Percentiles rank a stretch among this genome's conserved stretches.
phyloP scores from a whole-genome alignment of 1,284 basidiomycete genomes.

The Apiotrichum mycotoxinovorans region DNA sequence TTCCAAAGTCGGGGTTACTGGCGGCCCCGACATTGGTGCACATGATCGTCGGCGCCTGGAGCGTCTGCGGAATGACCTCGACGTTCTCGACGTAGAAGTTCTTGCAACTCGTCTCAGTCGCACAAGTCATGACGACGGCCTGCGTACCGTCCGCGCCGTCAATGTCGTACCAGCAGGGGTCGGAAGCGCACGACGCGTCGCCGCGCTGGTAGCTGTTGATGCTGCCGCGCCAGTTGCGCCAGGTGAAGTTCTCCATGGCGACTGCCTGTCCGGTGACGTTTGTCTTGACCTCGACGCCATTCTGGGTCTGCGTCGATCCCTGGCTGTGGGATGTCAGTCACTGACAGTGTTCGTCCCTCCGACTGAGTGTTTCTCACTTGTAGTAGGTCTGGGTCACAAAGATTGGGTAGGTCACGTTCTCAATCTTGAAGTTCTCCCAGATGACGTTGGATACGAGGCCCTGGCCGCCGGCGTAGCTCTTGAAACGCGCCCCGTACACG shows the following conservation, averaged over 20 bases:
- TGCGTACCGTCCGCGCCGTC: slow-evolving; percentile 34
- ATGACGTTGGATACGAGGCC: slow-evolving; percentile 53
- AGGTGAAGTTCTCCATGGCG: slow-evolving; percentile 27
- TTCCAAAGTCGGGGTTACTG: slow-evolving; percentile 21
- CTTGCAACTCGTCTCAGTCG: slow-evolving; percentile 23
- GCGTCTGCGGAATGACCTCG: slow-evolving; percentile 24
- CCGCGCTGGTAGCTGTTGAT: slow-evolving; percentile 49
- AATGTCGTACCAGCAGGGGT: slow-evolving; percentile 47
- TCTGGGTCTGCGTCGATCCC: slow-evolving; percentile 25
- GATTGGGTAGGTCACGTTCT: slow-evolving; percentile 47
- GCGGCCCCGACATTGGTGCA: slow-evolving; percentile 17
- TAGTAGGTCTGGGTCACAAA: slow-evolving; percentile 55
- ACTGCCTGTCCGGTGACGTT: slow-evolving; percentile 20
- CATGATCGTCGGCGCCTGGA: slow-evolving; percentile 7
- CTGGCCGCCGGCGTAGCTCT: slow-evolving; percentile 55
- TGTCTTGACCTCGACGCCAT: slow-evolving; percentile 13
- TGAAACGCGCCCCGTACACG: slow-evolving; percentile 54
- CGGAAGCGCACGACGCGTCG: slow-evolving; percentile 43
- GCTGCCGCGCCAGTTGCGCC: slow-evolving; percentile 51
- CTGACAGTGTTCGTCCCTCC: neutral
- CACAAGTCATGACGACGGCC: slow-evolving; percentile 39
- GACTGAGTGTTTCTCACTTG: neutral
- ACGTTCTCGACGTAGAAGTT: slow-evolving; percentile 26
- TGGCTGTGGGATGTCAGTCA: too few relatives aligned
- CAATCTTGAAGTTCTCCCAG: slow-evolving; percentile 54